Conservation (phyloP, 73 alveolate genomes). For the Tetrahymena elliotti region DNA sequence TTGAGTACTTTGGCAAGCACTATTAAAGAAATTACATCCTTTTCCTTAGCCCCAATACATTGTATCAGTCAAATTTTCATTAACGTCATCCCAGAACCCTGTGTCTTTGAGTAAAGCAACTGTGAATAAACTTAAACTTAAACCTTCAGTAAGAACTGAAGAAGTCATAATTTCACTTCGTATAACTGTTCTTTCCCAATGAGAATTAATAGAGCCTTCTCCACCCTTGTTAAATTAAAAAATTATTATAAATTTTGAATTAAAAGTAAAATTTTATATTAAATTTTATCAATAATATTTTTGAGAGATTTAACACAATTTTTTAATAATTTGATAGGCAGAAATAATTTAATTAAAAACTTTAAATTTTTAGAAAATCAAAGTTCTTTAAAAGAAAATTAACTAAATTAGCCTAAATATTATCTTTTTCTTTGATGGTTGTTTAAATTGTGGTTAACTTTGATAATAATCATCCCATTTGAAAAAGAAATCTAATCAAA, state of each 20-base stretch:
- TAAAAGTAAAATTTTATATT: neutral
- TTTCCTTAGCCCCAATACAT: neutral
- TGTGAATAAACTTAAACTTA: neutral
- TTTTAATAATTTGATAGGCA: too few species aligned
- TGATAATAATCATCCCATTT: neutral
- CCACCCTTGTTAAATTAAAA: neutral
- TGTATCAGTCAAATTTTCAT: neutral
- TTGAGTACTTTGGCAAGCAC: neutral
- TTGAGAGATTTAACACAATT: too few species aligned
- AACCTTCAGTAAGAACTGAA: neutral
- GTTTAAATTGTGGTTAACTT: too few species aligned
- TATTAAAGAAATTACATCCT: neutral
- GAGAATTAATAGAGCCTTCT: neutral
- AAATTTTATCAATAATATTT: too few species aligned
- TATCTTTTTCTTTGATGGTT: too few species aligned
- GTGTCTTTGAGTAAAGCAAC: neutral
- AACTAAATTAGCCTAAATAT: too few species aligned
- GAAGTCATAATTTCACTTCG: neutral
- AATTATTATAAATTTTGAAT: neutral
- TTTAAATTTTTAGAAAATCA: too few species aligned
- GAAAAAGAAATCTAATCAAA: neutral
- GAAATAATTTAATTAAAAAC: too few species aligned
- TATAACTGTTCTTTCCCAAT: neutral
- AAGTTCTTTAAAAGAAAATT: too few species aligned
- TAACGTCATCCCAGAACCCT: neutral